phyloP scores from a whole-genome alignment of 768 basidiomycete genomes.

The Termitomyces sp. region DNA sequence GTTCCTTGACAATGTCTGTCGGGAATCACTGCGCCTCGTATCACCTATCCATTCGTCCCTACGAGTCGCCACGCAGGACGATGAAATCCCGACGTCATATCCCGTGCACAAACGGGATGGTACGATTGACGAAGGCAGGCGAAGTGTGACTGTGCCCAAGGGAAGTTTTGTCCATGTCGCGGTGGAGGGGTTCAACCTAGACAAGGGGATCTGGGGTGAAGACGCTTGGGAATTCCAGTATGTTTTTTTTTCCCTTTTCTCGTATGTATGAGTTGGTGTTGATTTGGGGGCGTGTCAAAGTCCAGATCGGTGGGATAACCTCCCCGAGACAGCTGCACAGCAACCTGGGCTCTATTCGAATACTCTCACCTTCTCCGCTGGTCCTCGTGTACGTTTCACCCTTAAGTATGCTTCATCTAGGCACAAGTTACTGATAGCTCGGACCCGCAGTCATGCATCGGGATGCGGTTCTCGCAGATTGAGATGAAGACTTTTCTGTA shows the following conservation, averaged over 20 bases:
- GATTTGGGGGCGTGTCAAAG: constrained; percentile 33
- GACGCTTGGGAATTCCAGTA: constrained; percentile 84
- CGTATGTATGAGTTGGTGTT: neutral
- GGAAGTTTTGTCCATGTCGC: constrained; percentile 78
- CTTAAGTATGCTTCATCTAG: neutral
- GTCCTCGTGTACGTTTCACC: constrained; percentile 64
- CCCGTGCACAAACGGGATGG: constrained; percentile 55
- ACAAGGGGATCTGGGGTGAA: constrained; percentile 78
- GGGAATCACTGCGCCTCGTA: constrained; percentile 74
- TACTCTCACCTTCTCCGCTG: constrained; percentile 77
- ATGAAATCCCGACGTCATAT: constrained; percentile 69
- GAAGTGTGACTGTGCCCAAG: constrained; percentile 54
- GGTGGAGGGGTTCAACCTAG: constrained; percentile 77
- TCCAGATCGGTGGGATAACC: constrained; percentile 78
- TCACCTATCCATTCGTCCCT: constrained; percentile 82
- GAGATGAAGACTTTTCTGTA: constrained; percentile 81
- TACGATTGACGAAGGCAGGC: constrained; percentile 35
- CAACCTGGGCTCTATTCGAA: constrained; percentile 73
- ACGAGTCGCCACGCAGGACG: constrained; percentile 75
- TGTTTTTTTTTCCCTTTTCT: constrained; percentile 18
- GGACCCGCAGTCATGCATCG: constrained; percentile 68
- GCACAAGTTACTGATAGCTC: constrained; percentile 1
- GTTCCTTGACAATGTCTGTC: constrained; percentile 71
- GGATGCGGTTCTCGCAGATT: constrained; percentile 78
- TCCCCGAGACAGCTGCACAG: constrained; percentile 60